Evolutionary conservation across 495 filamentous ascomycete species (phyloP).

Genomic region (Sphaerosporella brunnea): DNA sequence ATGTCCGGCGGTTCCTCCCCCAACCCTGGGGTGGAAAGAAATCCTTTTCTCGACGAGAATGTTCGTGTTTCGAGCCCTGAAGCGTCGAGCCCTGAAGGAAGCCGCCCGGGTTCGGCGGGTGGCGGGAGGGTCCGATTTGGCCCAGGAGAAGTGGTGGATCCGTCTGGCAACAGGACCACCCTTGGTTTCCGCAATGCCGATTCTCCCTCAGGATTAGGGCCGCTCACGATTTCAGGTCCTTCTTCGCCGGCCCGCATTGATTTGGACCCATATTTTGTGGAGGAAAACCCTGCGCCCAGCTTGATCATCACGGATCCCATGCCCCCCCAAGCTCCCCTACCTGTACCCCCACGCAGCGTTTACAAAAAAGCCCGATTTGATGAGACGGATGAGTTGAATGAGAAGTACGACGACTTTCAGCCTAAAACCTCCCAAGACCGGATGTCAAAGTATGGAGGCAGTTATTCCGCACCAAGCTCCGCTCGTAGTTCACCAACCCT

Average conservation of each 20-base stretch:
- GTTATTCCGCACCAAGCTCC: constrained; percentile 23
- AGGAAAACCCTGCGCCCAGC: no score
- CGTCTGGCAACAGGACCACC: constrained; percentile 14
- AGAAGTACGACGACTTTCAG: constrained; percentile 14
- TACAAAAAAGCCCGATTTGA: constrained; percentile 3
- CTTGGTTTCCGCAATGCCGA: constrained; percentile 10
- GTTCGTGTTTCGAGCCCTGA: not conserved
- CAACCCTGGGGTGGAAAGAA: constrained; percentile 4
- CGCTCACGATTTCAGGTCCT: constrained; percentile 5
- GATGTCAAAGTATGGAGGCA: constrained; percentile 14
- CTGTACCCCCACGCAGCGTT: constrained; percentile 8
- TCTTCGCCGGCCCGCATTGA: not conserved
- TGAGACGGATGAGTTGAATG: constrained; percentile 14
- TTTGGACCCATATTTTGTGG: not conserved
- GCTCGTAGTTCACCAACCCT: constrained; percentile 14
- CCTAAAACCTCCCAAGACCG: constrained; percentile 10
- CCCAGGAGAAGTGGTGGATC: constrained; percentile 14
- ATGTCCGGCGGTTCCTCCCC: constrained; percentile 81
- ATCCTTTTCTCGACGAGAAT: constrained; percentile 13
- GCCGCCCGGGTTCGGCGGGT: constrained; percentile 11
- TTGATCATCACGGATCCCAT: no score
- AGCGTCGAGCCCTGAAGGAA: constrained; percentile 4
- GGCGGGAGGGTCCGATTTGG: constrained; percentile 19
- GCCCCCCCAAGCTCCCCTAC: constrained; percentile 2
- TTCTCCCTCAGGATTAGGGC: not conserved